Evolutionary conservation across 2,329 filamentous ascomycete genomes (phyloP).

Genomic region (Colletotrichum costaricense): DNA sequence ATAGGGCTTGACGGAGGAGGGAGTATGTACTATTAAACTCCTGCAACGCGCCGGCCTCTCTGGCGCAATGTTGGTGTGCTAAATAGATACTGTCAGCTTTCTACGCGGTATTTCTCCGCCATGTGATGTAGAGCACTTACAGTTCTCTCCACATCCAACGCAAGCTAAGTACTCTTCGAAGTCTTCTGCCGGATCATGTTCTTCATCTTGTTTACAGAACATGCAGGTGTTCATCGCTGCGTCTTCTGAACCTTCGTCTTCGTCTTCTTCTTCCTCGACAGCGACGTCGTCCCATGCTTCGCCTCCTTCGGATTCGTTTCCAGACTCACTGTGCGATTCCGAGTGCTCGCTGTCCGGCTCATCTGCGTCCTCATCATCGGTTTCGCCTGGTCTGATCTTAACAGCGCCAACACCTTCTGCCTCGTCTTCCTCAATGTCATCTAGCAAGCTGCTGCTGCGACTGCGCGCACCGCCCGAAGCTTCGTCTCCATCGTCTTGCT

Average conservation of each 20-base stretch:
- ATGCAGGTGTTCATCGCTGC: constrained; percentile 64
- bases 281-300: constrained; percentile 69
- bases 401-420: constrained; percentile 68
- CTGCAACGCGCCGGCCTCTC: constrained; percentile 68
- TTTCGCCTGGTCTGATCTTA: constrained; percentile 65
- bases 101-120: neutral
- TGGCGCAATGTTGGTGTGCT: constrained; percentile 94
- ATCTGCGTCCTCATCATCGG: constrained; percentile 56
- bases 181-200: constrained; percentile 83
- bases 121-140: constrained; percentile 64
- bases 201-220: constrained; percentile 86
- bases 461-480: constrained; percentile 19
- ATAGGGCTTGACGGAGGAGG: constrained; percentile 7
- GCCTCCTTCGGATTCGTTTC: constrained; percentile 67
- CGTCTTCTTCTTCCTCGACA: constrained; percentile 66
- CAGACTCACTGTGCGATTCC: constrained; percentile 60
- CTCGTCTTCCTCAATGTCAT: constrained; percentile 45
- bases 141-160: constrained; percentile 81
- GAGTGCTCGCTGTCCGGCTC: constrained; percentile 55
- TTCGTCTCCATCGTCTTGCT: constrained; percentile 44
- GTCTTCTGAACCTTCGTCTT: constrained; percentile 64
- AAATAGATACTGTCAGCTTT: constrained; percentile 55
- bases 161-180: constrained; percentile 85
- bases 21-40: constrained; percentile 62
- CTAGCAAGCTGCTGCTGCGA: constrained; percentile 24